Evolutionary conservation across 768 basidiomycete genomes (phyloP).

Genomic region (Pisolithus tinctorius): DNA sequence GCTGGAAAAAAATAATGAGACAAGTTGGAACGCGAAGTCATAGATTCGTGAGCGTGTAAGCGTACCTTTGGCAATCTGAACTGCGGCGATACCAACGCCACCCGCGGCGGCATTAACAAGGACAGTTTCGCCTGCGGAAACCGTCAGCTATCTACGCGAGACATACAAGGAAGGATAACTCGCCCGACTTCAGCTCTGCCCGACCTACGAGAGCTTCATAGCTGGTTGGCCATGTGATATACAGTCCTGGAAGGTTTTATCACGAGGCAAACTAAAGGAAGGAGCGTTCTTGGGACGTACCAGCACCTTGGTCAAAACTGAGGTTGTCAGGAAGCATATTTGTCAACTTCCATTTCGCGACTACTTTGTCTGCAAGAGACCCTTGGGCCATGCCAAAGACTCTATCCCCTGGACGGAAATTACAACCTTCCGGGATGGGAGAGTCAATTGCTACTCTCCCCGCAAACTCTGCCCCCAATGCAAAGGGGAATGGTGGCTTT

Average conservation of each 20-base stretch:
- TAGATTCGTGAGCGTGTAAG: background rate
- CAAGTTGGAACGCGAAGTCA: background rate
- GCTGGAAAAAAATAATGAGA: constrained; percentile 33
- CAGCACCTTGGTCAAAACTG: constrained; percentile 81
- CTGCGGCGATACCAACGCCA: constrained; percentile 87
- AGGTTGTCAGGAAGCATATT: constrained; percentile 68
- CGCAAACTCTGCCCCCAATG: constrained; percentile 80
- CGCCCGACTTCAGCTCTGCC: constrained; percentile 72
- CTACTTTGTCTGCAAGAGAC: constrained; percentile 71
- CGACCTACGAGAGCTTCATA: constrained; percentile 88
- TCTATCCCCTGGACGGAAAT: constrained; percentile 74
- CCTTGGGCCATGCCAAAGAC: constrained; percentile 85
- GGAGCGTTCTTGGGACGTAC: constrained; percentile 28
- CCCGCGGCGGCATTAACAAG: constrained; percentile 95
- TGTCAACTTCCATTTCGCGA: constrained; percentile 42
- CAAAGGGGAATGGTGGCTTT: constrained; percentile 81
- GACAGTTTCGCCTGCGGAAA: constrained; percentile 70
- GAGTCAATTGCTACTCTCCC: constrained; percentile 66
- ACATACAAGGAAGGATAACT: constrained; percentile 8
- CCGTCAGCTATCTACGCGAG: constrained; percentile 4
- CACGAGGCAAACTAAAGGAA: background rate
- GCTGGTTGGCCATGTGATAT: constrained; percentile 87
- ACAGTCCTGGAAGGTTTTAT: constrained; percentile 46
- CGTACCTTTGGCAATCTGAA: constrained; percentile 87
- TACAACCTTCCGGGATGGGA: constrained; percentile 74